These are phyloP conservation scores for Plasmopara viticola DNA, from an alignment of 352 stramenopile species.

Conservation along the genomic window DNA sequence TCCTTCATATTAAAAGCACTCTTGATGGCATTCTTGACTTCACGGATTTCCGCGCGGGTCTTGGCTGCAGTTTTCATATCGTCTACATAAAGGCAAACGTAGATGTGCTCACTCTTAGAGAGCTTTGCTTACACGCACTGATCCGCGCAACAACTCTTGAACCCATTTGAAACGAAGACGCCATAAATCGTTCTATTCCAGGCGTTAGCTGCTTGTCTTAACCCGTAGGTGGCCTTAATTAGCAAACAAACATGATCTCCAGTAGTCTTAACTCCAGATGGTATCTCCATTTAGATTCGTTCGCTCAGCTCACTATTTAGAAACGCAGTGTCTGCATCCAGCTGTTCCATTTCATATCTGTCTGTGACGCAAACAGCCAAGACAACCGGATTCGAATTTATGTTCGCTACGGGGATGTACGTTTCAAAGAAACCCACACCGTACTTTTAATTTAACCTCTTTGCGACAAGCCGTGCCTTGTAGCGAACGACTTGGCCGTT, in stretches of 20 bases:
- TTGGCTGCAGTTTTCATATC: constrained; percentile 1
- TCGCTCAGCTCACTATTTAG: no score
- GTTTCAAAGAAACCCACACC: background rate
- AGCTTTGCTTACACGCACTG: constrained; percentile 5
- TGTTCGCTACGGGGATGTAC: constrained; percentile 22
- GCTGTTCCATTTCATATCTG: constrained; percentile 8
- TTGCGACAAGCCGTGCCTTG: no score
- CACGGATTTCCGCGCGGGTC: constrained; percentile 1
- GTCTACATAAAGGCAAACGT: constrained; percentile 7
- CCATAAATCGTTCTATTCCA: constrained; percentile 18
- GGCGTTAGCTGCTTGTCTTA: constrained; percentile 16
- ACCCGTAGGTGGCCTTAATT: constrained; percentile 14
- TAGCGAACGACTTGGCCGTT: no score
- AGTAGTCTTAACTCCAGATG: constrained; percentile 14
- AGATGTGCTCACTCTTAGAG: no score
- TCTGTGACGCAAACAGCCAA: constrained; percentile 11
- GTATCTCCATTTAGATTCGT: constrained; percentile 34
- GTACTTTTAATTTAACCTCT: no score
- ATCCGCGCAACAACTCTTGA: constrained; percentile 12
- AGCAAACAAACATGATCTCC: constrained; percentile 13
- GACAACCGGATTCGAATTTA: constrained; percentile 23
- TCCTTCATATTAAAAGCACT: constrained; percentile 15
- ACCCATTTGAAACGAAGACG: no score
- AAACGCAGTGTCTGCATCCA: no score
- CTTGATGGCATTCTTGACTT: background rate